Conservation (phyloP, 495 filamentous ascomycete genomes). For the Xylaria intraflava region DNA sequence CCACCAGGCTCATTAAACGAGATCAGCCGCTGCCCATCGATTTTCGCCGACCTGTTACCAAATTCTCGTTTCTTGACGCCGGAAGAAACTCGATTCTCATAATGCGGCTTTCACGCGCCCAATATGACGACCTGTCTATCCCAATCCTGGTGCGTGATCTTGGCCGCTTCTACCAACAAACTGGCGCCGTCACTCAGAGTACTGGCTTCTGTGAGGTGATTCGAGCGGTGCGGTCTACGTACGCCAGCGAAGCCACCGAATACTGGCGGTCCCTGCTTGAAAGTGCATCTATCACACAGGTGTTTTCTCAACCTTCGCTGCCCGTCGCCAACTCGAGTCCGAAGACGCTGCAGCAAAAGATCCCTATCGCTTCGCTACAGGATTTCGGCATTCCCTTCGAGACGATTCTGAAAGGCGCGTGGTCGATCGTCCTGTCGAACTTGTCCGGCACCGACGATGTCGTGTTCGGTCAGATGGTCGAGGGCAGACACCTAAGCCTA, state of each 20-base stretch:
- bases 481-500: slow-evolving; percentile 26
- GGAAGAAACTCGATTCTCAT: slow-evolving; percentile 40
- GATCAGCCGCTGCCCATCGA: slow-evolving; percentile 31
- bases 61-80: slow-evolving; percentile 41
- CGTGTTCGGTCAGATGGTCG: slow-evolving; percentile 44
- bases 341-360: slow-evolving; percentile 31
- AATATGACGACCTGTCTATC: slow-evolving; percentile 40
- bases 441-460: slow-evolving; percentile 37
- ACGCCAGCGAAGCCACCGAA: slow-evolving; percentile 30
- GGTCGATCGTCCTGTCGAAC: slow-evolving; percentile 36
- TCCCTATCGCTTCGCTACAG: slow-evolving; percentile 28
- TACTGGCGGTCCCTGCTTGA: slow-evolving; percentile 39
- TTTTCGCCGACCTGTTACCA: slow-evolving; percentile 38
- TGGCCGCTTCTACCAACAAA: slow-evolving; percentile 35
- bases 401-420: slow-evolving; percentile 40
- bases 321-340: slow-evolving; percentile 27
- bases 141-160: slow-evolving; percentile 38
- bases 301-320: slow-evolving; percentile 35
- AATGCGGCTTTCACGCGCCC: slow-evolving; percentile 39
- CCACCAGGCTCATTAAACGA: slow-evolving; percentile 35
- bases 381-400: slow-evolving; percentile 30
- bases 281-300: slow-evolving; percentile 36
- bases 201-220: slow-evolving; percentile 40
- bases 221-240: slow-evolving; percentile 28
- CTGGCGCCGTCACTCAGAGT: slow-evolving; percentile 24